Percentiles rank a stretch among this genome's conserved stretches.
Evolutionary conservation across 139 green algal species (phyloP).

Genomic region (Chlamydomonas sp.): DNA sequence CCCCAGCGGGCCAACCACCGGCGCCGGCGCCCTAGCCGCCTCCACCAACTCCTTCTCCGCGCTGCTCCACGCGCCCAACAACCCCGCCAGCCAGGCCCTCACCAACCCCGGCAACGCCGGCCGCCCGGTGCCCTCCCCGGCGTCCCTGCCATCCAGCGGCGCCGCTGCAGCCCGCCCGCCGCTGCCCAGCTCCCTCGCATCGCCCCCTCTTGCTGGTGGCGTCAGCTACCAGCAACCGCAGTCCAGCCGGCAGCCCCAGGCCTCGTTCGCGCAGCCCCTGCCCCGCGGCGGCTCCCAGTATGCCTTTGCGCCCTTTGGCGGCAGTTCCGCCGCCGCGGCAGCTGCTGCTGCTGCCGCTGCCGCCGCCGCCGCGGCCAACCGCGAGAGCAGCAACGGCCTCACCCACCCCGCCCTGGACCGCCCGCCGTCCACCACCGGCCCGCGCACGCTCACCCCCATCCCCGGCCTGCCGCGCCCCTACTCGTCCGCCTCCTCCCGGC

Average conservation of each 20-base stretch:
- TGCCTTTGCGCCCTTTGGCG: background rate
- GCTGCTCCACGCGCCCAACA: conserved; percentile 1
- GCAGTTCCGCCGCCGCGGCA: background rate
- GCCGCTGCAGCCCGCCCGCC: too few species aligned
- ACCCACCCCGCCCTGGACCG: background rate
- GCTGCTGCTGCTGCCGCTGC: background rate
- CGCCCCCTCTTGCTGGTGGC: too few species aligned
- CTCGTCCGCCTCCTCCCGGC: background rate
- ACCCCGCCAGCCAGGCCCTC: background rate
- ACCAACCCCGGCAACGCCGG: background rate
- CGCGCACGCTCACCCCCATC: background rate
- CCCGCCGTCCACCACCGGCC: background rate
- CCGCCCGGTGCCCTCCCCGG: background rate
- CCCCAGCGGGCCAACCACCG: background rate
- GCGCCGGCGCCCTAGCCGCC: background rate
- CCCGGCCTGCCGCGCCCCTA: background rate
- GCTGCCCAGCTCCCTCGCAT: too few species aligned
- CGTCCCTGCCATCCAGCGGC: too few species aligned
- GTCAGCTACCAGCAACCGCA: background rate
- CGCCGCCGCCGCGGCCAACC: background rate
- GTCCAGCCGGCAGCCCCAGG: background rate
- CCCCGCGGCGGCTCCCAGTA: background rate
- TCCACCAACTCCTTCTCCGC: conserved; percentile 12
- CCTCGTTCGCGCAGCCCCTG: background rate
- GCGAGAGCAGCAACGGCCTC: background rate